Base-by-base conservation (phyloP, 1,284 basidiomycete species). In the Taiwanofungus camphoratus region DNA sequence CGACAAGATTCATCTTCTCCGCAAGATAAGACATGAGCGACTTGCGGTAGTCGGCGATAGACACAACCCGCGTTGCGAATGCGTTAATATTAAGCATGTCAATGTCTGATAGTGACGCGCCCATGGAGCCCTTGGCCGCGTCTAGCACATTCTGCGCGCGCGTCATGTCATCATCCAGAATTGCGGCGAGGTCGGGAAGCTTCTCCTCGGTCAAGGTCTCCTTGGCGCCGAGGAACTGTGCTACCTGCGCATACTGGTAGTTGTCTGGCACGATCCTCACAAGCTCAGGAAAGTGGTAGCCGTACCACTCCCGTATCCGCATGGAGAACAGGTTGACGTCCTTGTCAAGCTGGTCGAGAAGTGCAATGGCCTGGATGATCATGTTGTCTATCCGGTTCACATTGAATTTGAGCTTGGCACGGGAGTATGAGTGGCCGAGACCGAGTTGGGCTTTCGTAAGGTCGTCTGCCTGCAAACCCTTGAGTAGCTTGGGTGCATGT, bases 221-320 rank as follows among this genome's bases (percentile, higher is more conserved):
- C 74, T 97, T 96, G 69, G 94, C 84, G 26, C 92, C 92, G 55
- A 99, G 92, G 61, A 93, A 85, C 55, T 87, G 82, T 9, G 84
- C 90, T 13, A 87, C 77, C 23, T 77, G 77, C n/a, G 94, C 93
- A 64, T 98, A 99, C 60, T 89, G 85, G 65, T 95, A 85, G 65
- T 96, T 96, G 68, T 99, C 96, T 47, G 93, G 82, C 1, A 98
- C 92, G 57, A 99, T 74, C 58, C 81, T 87, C 70, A 96, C 82
- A 52, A 99, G 87, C 70, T 99, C 96, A 39, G 95, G 95, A 75
- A 97, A 99, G 67, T 99, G 96, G 76, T 96, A 99, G n/a, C 96
- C 95, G 67, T 99, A 99, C 96, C 96, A 99, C 66, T 99, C 95
- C 55, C 95, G 78, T 42, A 97, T 85, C 42, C 95, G 88, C 95